Percentiles rank a stretch among this genome's conserved stretches.
Conservation (phyloP, 805 yeast genomes). For the Yamadazyma kitorensis region DNA sequence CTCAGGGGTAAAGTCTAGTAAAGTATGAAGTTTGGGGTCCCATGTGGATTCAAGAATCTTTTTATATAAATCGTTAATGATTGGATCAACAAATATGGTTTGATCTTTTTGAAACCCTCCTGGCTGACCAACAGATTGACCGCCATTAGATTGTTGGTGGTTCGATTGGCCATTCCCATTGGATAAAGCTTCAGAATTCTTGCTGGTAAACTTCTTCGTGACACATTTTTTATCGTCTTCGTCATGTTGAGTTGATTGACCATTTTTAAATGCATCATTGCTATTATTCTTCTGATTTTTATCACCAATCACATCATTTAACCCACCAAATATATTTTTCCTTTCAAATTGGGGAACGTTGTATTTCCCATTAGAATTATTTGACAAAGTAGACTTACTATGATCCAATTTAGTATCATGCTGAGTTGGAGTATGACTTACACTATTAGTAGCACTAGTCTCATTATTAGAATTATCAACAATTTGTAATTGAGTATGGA, state of each 20-base stretch:
- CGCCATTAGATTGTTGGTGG: background rate
- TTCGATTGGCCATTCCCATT: background rate
- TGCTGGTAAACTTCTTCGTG: too few relatives aligned
- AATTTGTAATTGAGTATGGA: slow-evolving; percentile 41
- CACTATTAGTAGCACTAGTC: background rate
- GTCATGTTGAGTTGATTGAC: too few relatives aligned
- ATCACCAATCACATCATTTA: slow-evolving; percentile 31
- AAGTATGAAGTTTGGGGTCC: slow-evolving; percentile 49
- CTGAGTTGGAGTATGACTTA: background rate
- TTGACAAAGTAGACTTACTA: slow-evolving; percentile 1
- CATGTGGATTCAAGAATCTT: slow-evolving; percentile 58
- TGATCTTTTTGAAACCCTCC: slow-evolving; percentile 2
- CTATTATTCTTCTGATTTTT: slow-evolving; percentile 4
- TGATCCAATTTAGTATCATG: slow-evolving; percentile 5
- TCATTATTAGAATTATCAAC: slow-evolving; percentile 26
- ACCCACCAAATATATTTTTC: slow-evolving; percentile 48
- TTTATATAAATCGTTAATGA: slow-evolving; percentile 48
- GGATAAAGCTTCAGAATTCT: background rate
- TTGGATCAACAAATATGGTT: slow-evolving; percentile 42
- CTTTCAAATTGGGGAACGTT: slow-evolving; percentile 40
- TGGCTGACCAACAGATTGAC: too few relatives aligned
- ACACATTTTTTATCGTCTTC: background rate
- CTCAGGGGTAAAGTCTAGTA: slow-evolving; percentile 57
- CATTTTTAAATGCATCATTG: too few relatives aligned
- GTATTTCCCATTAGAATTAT: slow-evolving; percentile 36